phyloP scores from a whole-genome alignment of 2,329 filamentous ascomycete species.

The Rosellinia necatrix region DNA sequence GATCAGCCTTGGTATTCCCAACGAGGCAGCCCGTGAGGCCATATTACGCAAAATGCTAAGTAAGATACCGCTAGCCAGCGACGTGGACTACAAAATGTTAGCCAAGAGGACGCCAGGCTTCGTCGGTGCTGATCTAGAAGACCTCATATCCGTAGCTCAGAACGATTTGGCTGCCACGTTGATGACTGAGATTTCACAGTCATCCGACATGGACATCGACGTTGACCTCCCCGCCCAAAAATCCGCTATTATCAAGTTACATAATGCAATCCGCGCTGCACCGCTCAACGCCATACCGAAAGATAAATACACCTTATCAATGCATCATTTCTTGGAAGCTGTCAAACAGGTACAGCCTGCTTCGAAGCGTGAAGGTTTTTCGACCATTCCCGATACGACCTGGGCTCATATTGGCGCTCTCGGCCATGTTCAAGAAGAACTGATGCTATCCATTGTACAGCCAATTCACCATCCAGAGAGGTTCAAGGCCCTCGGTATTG shows the following conservation, averaged over 20 bases:
- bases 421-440: conserved; percentile 75
- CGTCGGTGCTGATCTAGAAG: conserved; percentile 86
- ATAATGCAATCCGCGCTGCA: conserved; percentile 32
- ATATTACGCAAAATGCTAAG: conserved; percentile 77
- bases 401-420: conserved; percentile 93
- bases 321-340: conserved; percentile 72
- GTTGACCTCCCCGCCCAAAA: conserved; percentile 20
- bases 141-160: conserved; percentile 55
- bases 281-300: conserved; percentile 29
- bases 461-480: conserved; percentile 82
- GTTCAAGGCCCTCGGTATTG: conserved; percentile 78
- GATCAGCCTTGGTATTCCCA: conserved; percentile 86
- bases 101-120: conserved; percentile 90
- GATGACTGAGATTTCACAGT: conserved; percentile 37
- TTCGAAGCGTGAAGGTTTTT: conserved; percentile 90
- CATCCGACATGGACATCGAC: conserved; percentile 34
- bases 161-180: conserved; percentile 42
- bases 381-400: conserved; percentile 88
- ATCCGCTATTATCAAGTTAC: conserved; percentile 21
- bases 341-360: conserved; percentile 78
- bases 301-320: conserved; percentile 45
- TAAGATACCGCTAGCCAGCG: conserved; percentile 64
- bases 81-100: conserved; percentile 74
- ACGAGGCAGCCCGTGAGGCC: conserved; percentile 73
- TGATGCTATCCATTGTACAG: conserved; percentile 84